Percentiles rank a stretch among this genome's conserved stretches.
These are phyloP conservation scores for Pterocarpus santalinus DNA, from an alignment of 306 rosid species.

Conservation along the genomic window DNA sequence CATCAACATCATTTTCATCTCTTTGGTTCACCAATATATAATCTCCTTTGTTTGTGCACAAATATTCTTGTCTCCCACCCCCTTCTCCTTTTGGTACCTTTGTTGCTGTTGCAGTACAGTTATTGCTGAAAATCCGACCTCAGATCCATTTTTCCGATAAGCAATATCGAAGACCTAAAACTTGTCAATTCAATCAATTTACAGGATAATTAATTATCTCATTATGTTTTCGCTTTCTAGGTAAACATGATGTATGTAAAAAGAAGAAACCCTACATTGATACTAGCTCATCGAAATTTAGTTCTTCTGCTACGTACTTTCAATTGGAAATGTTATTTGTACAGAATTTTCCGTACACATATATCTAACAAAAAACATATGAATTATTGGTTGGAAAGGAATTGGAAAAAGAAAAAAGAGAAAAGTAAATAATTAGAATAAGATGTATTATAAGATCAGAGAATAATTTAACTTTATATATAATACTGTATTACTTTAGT, in stretches of 20 bases:
- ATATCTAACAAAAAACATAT: neutral
- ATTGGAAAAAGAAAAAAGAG: neutral
- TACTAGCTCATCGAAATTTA: neutral
- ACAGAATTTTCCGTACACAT: neutral
- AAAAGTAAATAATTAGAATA: neutral
- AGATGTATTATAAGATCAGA: neutral
- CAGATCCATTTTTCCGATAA: neutral
- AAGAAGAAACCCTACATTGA: neutral
- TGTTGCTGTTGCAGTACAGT: neutral
- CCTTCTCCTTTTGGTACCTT: neutral
- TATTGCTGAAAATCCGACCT: slow-evolving; percentile 9
- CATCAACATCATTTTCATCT: slow-evolving; percentile 5
- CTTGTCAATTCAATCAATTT: neutral
- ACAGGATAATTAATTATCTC: neutral
- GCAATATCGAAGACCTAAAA: neutral
- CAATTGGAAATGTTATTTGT: neutral
- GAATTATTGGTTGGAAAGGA: neutral
- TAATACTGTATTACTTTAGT: neutral
- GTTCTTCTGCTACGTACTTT: neutral
- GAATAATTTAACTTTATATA: neutral
- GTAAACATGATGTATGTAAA: neutral
- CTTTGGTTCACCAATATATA: neutral
- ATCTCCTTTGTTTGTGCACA: slow-evolving; percentile 4
- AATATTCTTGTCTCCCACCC: neutral
- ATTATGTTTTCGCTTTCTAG: neutral